Conservation (phyloP, 2,329 filamentous ascomycete genomes). For the Didymellaceae sp. region DNA sequence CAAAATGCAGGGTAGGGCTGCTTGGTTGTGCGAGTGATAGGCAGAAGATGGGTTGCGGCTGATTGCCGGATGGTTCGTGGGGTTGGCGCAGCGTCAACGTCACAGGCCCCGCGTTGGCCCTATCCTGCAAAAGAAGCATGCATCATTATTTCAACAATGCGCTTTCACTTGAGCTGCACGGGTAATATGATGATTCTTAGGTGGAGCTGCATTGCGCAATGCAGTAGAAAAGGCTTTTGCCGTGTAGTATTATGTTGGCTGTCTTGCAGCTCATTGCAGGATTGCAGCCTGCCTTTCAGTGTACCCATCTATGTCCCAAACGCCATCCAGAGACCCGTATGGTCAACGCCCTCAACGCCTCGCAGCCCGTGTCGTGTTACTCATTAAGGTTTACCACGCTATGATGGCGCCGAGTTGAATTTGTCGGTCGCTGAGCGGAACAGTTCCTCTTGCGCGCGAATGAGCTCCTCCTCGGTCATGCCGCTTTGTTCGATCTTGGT, state of each 20-base stretch:
- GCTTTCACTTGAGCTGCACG: not conserved
- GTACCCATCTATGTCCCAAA: conserved; percentile 31
- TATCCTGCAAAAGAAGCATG: not conserved
- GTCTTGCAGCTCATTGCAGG: conserved; percentile 3
- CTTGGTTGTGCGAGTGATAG: conserved; percentile 22
- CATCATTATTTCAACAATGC: not conserved
- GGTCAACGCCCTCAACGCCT: conserved; percentile 36
- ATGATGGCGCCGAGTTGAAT: conserved; percentile 63
- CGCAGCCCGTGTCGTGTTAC: conserved; percentile 21
- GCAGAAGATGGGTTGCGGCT: conserved; percentile 33
- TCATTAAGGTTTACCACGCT: conserved; percentile 23
- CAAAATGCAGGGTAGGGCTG: conserved; percentile 12
- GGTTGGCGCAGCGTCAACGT: conserved; percentile 36
- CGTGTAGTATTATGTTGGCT: conserved; percentile 5
- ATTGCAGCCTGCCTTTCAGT: conserved; percentile 15
- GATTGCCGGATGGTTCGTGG: conserved; percentile 32
- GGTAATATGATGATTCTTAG: not conserved
- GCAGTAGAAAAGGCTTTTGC: conserved; percentile 3
- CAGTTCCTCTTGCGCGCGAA: conserved; percentile 87
- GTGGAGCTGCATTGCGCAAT: not conserved
- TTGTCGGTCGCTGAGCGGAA: conserved; percentile 82
- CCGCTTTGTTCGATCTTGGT: conserved; percentile 97
- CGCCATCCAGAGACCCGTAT: conserved; percentile 24
- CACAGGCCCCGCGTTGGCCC: conserved; percentile 24
- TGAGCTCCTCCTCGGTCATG: conserved; percentile 86